Base-by-base conservation (phyloP, 495 filamentous ascomycete species). In the Tuber umbilicatum region DNA sequence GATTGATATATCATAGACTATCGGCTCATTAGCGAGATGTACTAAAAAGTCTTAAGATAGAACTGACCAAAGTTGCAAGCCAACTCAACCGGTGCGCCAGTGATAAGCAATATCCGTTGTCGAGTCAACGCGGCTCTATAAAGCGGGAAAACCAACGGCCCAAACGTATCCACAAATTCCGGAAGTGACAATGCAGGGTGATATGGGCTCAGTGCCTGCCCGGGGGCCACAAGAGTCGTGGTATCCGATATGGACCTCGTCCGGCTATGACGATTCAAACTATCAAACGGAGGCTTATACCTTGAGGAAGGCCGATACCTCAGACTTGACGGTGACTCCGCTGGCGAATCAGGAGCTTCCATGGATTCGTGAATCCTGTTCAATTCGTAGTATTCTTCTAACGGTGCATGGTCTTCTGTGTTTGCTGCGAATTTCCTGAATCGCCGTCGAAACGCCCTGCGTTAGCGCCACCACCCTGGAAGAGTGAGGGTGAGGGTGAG, bases 1-100 rank as follows among this genome's bases (percentile, higher is more conserved):
- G 69, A 97, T 86, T n/a, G 94, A 97, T 41, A 97, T 89, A 84
- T 95, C 89, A 82, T 97, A 98, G 73, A 97, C 95, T 97, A 68
- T 40, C 68, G 55, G 31, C 40, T 43, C 27, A 67, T 27, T 69
- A 55, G 27, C 16, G 43, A 71, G 68, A 40, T n/a, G 17, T 67
- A 23, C 39, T 69, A 39, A 16, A 45, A 74, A 12, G 43, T 2
- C 42, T 39, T 38, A 71, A 68, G 75, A 17, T 50, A 31, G 38
- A 55, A 76, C 86, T 55, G 86, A 97, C 94, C 93, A 85, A 91
- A 97, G 82, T 97, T 92, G 86, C 95, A 98, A 41, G 89, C 87
- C 78, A 86, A 85, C 82, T 93, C 90, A 23, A 98, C 93, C 4
- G 95, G 95, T 21, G 94, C 91, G 81, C 93, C 89, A 19, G 88